phyloP scores from a whole-genome alignment of 345 rosid genomes.

The Turnera subulata region DNA sequence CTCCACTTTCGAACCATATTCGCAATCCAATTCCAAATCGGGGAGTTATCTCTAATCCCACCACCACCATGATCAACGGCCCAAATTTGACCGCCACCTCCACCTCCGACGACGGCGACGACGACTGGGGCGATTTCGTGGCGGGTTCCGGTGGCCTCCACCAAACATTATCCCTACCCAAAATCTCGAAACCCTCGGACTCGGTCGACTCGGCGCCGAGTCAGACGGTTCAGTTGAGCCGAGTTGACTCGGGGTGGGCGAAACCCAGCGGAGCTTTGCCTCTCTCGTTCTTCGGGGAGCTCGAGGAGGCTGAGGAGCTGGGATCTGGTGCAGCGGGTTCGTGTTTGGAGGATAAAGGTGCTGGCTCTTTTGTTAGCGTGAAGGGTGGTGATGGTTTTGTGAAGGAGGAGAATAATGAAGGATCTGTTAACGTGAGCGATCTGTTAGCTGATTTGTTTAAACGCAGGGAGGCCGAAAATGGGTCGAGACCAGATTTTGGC shows the following conservation, averaged over 20 bases:
- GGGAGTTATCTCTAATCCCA: slow-evolving; percentile 2
- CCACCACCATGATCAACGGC: slow-evolving; percentile 23
- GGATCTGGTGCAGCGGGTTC: slow-evolving; percentile 31
- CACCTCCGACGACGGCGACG: too few relatives aligned
- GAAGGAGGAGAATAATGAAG: slow-evolving; percentile 22
- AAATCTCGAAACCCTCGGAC: not conserved
- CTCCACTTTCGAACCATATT: not conserved
- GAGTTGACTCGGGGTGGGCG: slow-evolving; percentile 33
- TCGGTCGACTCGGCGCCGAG: slow-evolving; percentile 1
- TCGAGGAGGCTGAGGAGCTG: slow-evolving; percentile 35
- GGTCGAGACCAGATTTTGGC: slow-evolving; percentile 5
- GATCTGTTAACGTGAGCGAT: slow-evolving; percentile 23
- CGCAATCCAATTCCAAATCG: not conserved
- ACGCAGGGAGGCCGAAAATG: slow-evolving; percentile 22
- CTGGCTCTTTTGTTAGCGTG: slow-evolving; percentile 17
- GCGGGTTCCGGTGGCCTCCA: slow-evolving; percentile 27
- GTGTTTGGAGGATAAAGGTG: slow-evolving; percentile 22
- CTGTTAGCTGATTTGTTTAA: slow-evolving; percentile 44
- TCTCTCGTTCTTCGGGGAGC: slow-evolving; percentile 76
- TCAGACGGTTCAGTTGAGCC: slow-evolving; percentile 17
- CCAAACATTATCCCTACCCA: slow-evolving; percentile 27
- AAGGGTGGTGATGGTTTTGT: slow-evolving; percentile 20
- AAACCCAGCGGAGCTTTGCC: slow-evolving; percentile 68
- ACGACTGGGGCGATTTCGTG: slow-evolving; percentile 84
- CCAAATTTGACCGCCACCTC: slow-evolving; percentile 22